A percentile compares a stretch with the other conserved stretches of the same genome.
These are phyloP conservation scores for Halteria grandinella DNA, from an alignment of 73 alveolate genomes.

Conservation along the genomic window DNA sequence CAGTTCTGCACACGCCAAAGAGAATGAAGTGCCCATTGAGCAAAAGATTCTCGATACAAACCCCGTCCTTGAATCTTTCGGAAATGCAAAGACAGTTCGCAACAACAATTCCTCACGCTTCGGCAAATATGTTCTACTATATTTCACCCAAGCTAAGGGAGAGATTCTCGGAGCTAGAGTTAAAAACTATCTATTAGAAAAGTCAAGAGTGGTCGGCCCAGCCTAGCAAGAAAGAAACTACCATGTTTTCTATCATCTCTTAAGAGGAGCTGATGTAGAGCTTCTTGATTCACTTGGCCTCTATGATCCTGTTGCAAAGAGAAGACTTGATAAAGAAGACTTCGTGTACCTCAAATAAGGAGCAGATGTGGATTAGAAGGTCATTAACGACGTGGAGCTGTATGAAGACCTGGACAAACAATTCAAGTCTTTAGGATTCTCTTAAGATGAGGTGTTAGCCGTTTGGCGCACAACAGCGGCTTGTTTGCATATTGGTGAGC, in stretches of 20 bases:
- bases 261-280: constrained; percentile 73
- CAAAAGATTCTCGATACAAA: constrained; percentile 89
- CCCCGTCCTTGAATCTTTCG: constrained; percentile 96
- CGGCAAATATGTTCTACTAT: constrained; percentile 96
- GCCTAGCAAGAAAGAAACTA: constrained; percentile 96
- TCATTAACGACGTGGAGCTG: constrained; percentile 60
- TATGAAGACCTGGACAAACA: constrained; percentile 59
- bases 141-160: constrained; percentile 78
- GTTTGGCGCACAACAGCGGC: constrained; percentile 72
- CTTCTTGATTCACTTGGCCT: constrained; percentile 42
- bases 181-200: constrained; percentile 92
- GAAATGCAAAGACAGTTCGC: constrained; percentile 96
- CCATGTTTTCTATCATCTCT: constrained; percentile 93
- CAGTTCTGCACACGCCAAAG: constrained; percentile 12
- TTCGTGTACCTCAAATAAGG: constrained; percentile 64
- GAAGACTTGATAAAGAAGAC: constrained; percentile 41
- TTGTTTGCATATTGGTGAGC: constrained; percentile 84
- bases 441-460: constrained; percentile 59
- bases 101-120: constrained; percentile 95
- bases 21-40: constrained; percentile 62
- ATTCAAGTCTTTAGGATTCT: constrained; percentile 72
- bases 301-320: constrained; percentile 3
- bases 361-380: constrained; percentile 63
- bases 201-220: constrained; percentile 93
- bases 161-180: constrained; percentile 93